phyloP scores from a whole-genome alignment of 129 eudicot species.

The Escallonia herrerae region DNA sequence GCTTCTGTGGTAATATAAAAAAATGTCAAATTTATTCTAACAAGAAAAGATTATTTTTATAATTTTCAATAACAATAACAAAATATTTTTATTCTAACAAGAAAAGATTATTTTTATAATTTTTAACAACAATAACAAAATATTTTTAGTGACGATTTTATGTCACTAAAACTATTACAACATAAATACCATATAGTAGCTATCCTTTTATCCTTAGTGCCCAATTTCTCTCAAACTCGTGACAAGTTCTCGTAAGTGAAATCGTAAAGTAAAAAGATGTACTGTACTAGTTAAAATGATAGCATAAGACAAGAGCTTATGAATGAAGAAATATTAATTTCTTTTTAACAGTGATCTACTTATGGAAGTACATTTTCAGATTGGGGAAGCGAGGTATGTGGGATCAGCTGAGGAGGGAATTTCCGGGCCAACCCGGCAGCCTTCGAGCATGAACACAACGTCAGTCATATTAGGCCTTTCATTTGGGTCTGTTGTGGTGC shows the following conservation, averaged over 20 bases:
- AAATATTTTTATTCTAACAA: no score
- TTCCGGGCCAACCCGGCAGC: conserved; percentile 79
- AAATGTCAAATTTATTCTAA: no score
- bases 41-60: no score
- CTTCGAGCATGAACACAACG: conserved; percentile 89
- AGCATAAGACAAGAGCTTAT: conserved; percentile 4
- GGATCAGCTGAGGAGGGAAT: conserved; percentile 82
- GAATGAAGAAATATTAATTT: conserved; percentile 12
- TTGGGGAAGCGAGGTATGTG: conserved; percentile 52
- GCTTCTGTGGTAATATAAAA: no score
- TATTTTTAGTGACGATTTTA: no score
- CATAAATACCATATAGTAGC: no score
- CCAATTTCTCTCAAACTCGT: not conserved
- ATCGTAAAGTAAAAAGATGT: not conserved
- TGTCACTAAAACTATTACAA: no score
- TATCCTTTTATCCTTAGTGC: not conserved
- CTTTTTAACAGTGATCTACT: not conserved
- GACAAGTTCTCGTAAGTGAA: not conserved
- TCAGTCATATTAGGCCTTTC: conserved; percentile 74
- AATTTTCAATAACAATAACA: no score
- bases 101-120: no score
- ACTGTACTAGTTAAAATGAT: not conserved
- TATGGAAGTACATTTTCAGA: conserved; percentile 21
- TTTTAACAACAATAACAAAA: no score
- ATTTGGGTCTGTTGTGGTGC: conserved; percentile 69